Evolutionary conservation across 75 land plant genomes (phyloP), one percentile per base, ranked within the genome.

Genomic region (Gnetum montanum): DNA sequence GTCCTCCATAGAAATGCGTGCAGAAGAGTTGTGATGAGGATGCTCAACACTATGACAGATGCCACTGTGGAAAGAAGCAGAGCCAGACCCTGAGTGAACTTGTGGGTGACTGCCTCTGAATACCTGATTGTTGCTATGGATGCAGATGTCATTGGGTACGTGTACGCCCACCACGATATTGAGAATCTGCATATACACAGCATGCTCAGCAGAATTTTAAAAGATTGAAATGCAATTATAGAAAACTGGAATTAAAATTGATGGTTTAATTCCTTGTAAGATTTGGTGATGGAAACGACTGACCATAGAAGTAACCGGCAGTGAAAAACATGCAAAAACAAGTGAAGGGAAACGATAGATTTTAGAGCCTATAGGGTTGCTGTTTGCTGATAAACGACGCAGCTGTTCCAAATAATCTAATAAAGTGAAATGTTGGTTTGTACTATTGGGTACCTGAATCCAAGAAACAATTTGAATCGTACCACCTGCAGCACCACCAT

Each of bases 141-240:
- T 10, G 62, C 76, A 3, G 94, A 83, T 22, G 97, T 88, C 97
- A 92, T 92, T 16, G 97, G 97, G 34, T 78, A 88, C n/a, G 97
- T 92, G 66, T 92, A 92, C 18, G 97, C 90, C 97, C 97, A 92
- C 94, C 97, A 92, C 26, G 97, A 82, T 38, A 88, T 68, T 11
- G 97, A 88, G 53, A 92, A 92, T 74, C 97, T 90, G 71, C 57
- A 62, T 2, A 38, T 12, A 5, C n/a, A n/a, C 41, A 38, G 41
- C 41, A 38, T 38, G n/a, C 5, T n/a, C 41, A 0, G 2, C 41
- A 38, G 3, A n/a, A n/a, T 38, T 38, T 0, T 2, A 38, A 4
- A 12, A 38, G 41, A 4, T 2, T 5, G n/a, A 6, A 38, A 4
- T 3, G n/a, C 4, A 1, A 1, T 12, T 3, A 38, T 38, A 38